Percentiles rank a stretch among this genome's conserved stretches.
Conservation (phyloP, 2,329 filamentous ascomycete species). For the Nannizziopsis arthrosporioides region DNA sequence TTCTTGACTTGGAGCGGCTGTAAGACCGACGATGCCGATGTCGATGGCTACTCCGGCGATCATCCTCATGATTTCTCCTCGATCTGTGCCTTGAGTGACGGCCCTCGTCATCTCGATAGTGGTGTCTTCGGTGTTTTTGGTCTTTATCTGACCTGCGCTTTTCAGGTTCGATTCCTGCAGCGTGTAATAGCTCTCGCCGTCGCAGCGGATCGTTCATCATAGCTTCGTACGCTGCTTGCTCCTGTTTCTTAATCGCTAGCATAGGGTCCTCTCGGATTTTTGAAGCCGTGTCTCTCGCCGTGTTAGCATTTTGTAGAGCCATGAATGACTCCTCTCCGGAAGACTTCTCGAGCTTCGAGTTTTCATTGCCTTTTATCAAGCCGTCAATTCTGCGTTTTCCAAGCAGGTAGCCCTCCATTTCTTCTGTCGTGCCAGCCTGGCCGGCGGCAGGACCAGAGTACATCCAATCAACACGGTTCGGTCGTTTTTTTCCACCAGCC, state of each 20-base stretch:
- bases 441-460: constrained; percentile 77
- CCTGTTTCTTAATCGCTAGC: constrained; percentile 83
- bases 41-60: constrained; percentile 15
- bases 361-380: constrained; percentile 68
- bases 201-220: constrained; percentile 37
- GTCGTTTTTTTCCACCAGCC: constrained; percentile 66
- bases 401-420: constrained; percentile 85
- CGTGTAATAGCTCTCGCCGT: constrained; percentile 53
- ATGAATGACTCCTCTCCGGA: constrained; percentile 52
- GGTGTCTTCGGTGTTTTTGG: constrained; percentile 38
- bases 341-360: constrained; percentile 68
- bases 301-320: constrained; percentile 54
- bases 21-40: constrained; percentile 32
- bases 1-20: constrained; percentile 33
- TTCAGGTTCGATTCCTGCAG: constrained; percentile 29
- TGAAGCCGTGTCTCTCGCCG: constrained; percentile 62
- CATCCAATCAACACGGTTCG: constrained; percentile 94
- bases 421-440: constrained; percentile 64
- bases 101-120: constrained; percentile 17
- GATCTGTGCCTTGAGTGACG: constrained; percentile 15
- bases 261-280: constrained; percentile 89
- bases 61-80: constrained; percentile 21
- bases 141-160: constrained; percentile 29
- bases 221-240: constrained; percentile 64
- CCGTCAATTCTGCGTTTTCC: constrained; percentile 88